phyloP scores from a whole-genome alignment of 2,329 filamentous ascomycete species.

The Aspergillus sp. region DNA sequence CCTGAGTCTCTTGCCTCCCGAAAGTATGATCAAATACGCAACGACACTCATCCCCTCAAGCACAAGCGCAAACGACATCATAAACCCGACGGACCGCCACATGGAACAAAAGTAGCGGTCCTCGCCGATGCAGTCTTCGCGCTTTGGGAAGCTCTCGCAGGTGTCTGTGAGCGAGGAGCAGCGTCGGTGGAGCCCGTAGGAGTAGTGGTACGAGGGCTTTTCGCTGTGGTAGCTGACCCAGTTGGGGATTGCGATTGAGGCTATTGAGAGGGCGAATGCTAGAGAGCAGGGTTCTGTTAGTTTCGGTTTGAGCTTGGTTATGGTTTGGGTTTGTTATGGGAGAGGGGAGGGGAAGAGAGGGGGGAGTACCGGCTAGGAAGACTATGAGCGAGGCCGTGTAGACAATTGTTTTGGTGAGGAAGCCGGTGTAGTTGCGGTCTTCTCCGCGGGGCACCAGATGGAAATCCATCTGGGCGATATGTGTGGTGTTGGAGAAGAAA shows the following conservation, averaged over 20 bases:
- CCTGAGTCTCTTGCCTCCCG: conserved; percentile 77
- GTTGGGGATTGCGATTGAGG: conserved; percentile 52
- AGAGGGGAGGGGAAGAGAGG: not conserved
- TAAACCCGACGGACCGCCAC: conserved; percentile 86
- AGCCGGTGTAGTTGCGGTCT: conserved; percentile 52
- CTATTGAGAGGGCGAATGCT: conserved; percentile 52
- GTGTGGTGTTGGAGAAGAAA: not conserved
- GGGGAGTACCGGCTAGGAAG: conserved; percentile 46
- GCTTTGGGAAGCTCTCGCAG: conserved; percentile 64
- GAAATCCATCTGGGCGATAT: conserved; percentile 43
- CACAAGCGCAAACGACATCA: conserved; percentile 84
- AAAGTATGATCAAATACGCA: conserved; percentile 75
- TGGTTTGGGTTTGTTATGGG: not conserved
- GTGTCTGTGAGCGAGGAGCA: conserved; percentile 71
- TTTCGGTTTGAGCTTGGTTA: not conserved
- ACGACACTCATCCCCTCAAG: conserved; percentile 80
- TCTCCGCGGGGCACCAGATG: conserved; percentile 48
- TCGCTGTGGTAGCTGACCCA: conserved; percentile 54
- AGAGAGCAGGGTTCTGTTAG: conserved; percentile 29
- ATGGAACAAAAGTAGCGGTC: conserved; percentile 83
- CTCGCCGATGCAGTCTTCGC: conserved; percentile 68
- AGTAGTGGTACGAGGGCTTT: conserved; percentile 62
- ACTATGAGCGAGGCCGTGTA: conserved; percentile 49
- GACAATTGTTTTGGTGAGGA: conserved; percentile 55
- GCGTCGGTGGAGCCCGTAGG: conserved; percentile 77